These are phyloP conservation scores for Aureobasidium leucospermi DNA, from an alignment of 2,329 filamentous ascomycete genomes.

Conservation along the genomic window DNA sequence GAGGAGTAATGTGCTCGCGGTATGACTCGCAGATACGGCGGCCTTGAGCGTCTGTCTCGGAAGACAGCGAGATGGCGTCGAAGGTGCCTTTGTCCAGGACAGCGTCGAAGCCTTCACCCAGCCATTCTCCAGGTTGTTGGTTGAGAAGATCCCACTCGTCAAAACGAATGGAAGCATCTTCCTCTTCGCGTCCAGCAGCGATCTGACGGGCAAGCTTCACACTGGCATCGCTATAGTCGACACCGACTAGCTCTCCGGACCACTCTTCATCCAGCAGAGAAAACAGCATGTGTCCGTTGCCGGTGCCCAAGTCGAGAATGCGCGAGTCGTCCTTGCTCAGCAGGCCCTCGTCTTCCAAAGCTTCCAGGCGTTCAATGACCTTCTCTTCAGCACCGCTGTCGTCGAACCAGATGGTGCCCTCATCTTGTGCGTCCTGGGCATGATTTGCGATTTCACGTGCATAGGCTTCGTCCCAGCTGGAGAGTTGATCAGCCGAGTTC, in stretches of 20 bases:
- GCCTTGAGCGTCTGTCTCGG: slow-evolving; percentile 44
- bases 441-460: slow-evolving; percentile 64
- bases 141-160: slow-evolving; percentile 46
- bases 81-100: slow-evolving; percentile 98
- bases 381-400: slow-evolving; percentile 83
- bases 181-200: slow-evolving; percentile 18
- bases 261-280: slow-evolving; percentile 64
- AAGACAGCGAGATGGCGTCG: slow-evolving; percentile 78
- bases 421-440: slow-evolving; percentile 63
- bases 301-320: slow-evolving; percentile 84
- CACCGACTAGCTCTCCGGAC: slow-evolving; percentile 65
- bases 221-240: slow-evolving; percentile 77
- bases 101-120: slow-evolving; percentile 68
- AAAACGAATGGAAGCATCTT: slow-evolving; percentile 38
- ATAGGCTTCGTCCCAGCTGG: slow-evolving; percentile 58
- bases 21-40: slow-evolving; percentile 69
- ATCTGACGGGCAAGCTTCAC: slow-evolving; percentile 67
- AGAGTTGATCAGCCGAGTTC: neutral
- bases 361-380: slow-evolving; percentile 55
- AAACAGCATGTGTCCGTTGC: slow-evolving; percentile 88
- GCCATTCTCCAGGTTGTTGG: slow-evolving; percentile 45
- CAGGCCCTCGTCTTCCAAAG: slow-evolving; percentile 45
- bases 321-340: slow-evolving; percentile 42
- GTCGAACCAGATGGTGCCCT: slow-evolving; percentile 93
- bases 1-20: slow-evolving; percentile 54